Conservation (phyloP, 305 asterid species). For the Fraxinus xanthoxyloides region DNA sequence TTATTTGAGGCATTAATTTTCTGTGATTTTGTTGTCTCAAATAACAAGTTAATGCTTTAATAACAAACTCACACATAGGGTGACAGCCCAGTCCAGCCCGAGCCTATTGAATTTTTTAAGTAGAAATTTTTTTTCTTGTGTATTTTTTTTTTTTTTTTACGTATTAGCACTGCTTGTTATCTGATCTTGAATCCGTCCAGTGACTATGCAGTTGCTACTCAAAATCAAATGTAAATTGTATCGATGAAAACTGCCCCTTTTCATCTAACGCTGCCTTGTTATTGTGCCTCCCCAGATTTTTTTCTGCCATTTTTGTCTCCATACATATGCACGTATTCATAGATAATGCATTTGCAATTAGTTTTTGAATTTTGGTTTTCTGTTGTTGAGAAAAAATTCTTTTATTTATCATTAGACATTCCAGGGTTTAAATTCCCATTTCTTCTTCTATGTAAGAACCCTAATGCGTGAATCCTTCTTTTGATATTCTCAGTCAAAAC, state of each 20-base stretch:
- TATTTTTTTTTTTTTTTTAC: no score
- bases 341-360: background rate
- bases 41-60: no score
- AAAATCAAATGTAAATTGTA: conserved; percentile 35
- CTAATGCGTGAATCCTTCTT: no score
- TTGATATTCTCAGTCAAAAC: conserved; percentile 21
- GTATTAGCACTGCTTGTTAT: no score
- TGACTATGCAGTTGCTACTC: no score
- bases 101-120: no score
- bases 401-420: no score
- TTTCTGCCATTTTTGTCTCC: background rate
- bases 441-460: no score
- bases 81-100: no score
- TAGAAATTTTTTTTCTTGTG: no score
- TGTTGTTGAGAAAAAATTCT: conserved; percentile 21
- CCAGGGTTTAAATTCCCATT: no score
- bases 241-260: background rate
- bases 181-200: no score
- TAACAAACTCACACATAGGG: background rate
- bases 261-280: background rate
- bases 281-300: background rate
- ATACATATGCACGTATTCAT: background rate
- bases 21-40: background rate
- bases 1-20: background rate
- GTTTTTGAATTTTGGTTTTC: background rate